Percentiles rank a stretch among this genome's conserved stretches.
phyloP scores from a whole-genome alignment of 768 basidiomycete species.

The Phaeotremella skinneri region DNA sequence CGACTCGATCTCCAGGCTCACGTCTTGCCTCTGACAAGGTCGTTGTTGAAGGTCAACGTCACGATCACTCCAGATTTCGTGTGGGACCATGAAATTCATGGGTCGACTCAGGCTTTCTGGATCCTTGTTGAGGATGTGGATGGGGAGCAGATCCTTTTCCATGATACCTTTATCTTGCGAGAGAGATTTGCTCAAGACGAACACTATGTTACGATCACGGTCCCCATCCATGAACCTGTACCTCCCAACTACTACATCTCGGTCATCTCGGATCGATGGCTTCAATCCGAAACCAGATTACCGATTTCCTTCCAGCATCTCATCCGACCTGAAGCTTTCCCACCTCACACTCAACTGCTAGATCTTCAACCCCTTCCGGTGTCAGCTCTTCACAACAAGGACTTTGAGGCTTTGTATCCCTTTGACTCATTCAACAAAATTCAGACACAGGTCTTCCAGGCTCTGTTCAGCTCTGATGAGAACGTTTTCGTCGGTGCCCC shows the following conservation, averaged over 20 bases:
- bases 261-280: slow-evolving; percentile 89
- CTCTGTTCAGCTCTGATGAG: slow-evolving; percentile 91
- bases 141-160: slow-evolving; percentile 92
- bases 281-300: slow-evolving; percentile 88
- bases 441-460: slow-evolving; percentile 98
- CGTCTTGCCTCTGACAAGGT: slow-evolving; percentile 93
- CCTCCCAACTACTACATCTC: slow-evolving; percentile 99
- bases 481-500: slow-evolving; percentile 96
- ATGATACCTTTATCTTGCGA: slow-evolving; percentile 86
- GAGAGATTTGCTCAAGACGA: slow-evolving; percentile 90
- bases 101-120: slow-evolving; percentile 81
- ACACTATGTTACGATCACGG: slow-evolving; percentile 89
- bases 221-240: slow-evolving; percentile 94
- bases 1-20: slow-evolving; percentile 93
- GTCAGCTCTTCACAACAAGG: slow-evolving; percentile 86
- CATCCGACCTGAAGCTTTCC: slow-evolving; percentile 95
- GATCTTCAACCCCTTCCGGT: slow-evolving; percentile 88
- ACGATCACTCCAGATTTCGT: slow-evolving; percentile 96
- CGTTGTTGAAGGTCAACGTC: slow-evolving; percentile 84
- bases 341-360: slow-evolving; percentile 83
- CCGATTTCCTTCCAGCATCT: slow-evolving; percentile 98
- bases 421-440: slow-evolving; percentile 96
- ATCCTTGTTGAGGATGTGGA: slow-evolving; percentile 96
- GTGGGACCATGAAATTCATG: slow-evolving; percentile 95
- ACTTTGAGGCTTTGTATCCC: slow-evolving; percentile 83